Conservation (phyloP, 2,329 filamentous ascomycete genomes). For the Monosporascus ibericus region DNA sequence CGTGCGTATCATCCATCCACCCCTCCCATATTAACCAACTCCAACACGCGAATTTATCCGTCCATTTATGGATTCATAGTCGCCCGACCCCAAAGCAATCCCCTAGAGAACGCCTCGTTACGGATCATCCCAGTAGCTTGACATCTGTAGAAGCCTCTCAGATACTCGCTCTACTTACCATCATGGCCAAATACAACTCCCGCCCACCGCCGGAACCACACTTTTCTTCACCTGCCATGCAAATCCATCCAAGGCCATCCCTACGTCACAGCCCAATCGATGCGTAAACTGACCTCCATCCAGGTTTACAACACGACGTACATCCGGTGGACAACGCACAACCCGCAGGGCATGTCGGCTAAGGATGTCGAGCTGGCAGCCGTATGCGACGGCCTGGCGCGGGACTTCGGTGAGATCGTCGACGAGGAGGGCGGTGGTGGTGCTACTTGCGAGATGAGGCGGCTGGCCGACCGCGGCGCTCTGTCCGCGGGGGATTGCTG, state of each 20-base stretch:
- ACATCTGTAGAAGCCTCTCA: too few relatives aligned
- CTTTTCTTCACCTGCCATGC: too few relatives aligned
- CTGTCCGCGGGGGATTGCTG: constrained; percentile 48
- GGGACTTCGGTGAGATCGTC: constrained; percentile 48
- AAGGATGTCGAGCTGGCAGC: constrained; percentile 58
- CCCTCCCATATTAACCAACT: neutral
- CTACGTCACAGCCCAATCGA: too few relatives aligned
- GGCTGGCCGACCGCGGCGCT: constrained; percentile 41
- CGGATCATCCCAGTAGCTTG: too few relatives aligned
- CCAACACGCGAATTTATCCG: too few relatives aligned
- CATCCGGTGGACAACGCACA: constrained; percentile 70
- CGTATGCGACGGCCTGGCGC: constrained; percentile 55
- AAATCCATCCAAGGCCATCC: too few relatives aligned
- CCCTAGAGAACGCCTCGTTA: too few relatives aligned
- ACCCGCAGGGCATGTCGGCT: constrained; percentile 55
- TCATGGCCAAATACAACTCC: neutral
- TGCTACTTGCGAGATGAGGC: constrained; percentile 30
- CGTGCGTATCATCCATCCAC: constrained; percentile 32
- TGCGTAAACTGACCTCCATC: neutral
- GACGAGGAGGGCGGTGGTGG: constrained; percentile 12
- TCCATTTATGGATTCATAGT: too few relatives aligned
- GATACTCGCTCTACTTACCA: neutral
- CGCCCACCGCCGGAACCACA: neutral
- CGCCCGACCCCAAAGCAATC: too few relatives aligned
- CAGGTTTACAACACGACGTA: constrained; percentile 65